Percentiles rank a stretch among this genome's conserved stretches.
phyloP scores from a whole-genome alignment of 1,284 basidiomycete species.

The Heterobasidion annosum region DNA sequence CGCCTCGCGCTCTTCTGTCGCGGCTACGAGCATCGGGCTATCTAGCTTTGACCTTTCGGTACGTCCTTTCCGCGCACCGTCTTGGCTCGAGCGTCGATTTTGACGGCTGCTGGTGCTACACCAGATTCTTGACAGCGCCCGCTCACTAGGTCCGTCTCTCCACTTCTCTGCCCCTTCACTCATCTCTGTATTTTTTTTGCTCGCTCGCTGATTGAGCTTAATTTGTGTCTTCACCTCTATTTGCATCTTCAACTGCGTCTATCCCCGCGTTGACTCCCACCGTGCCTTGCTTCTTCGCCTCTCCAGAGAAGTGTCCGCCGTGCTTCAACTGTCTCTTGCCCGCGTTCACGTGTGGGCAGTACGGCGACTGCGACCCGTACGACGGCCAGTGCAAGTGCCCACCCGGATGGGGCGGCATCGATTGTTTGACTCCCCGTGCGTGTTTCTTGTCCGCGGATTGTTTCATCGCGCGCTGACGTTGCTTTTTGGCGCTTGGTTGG shows the following conservation, averaged over 20 bases:
- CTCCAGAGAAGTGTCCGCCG: conserved; percentile 46
- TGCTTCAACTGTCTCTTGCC: conserved; percentile 87
- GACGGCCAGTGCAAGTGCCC: conserved; percentile 90
- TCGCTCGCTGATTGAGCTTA: neutral
- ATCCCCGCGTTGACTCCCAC: no score
- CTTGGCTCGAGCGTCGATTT: neutral
- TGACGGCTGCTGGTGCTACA: neutral
- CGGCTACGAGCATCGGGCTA: neutral
- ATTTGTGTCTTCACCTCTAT: no score
- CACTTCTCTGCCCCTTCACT: neutral
- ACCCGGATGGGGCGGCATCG: conserved; percentile 84
- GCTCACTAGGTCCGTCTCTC: conserved; percentile 4
- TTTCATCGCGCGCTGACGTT: neutral
- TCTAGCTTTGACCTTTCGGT: neutral
- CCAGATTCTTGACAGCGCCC: conserved; percentile 1
- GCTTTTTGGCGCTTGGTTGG: neutral
- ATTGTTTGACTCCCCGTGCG: conserved; percentile 79
- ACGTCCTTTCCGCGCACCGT: neutral
- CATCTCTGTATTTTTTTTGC: no score
- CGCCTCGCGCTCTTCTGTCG: neutral
- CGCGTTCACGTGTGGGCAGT: conserved; percentile 79
- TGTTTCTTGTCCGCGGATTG: conserved; percentile 8
- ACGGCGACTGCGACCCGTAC: conserved; percentile 78
- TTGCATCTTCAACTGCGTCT: no score
- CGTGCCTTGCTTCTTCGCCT: no score